Evolutionary conservation across 768 basidiomycete species (phyloP).

Genomic region (Boletellus sp.): DNA sequence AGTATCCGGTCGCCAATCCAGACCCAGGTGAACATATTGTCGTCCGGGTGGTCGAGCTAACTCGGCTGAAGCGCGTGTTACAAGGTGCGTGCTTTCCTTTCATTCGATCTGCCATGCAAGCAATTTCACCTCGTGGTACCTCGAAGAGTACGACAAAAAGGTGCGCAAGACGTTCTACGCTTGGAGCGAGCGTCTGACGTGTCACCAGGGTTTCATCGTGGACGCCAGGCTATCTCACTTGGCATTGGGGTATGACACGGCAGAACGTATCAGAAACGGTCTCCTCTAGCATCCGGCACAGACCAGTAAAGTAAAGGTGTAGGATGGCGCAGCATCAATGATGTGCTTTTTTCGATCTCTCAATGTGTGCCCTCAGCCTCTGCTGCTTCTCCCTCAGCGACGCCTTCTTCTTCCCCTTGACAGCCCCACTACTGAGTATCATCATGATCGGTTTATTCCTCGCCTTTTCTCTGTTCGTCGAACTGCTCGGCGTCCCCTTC

Average conservation of each 20-base stretch:
- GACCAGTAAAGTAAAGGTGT: background rate
- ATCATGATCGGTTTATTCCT: conserved; percentile 96
- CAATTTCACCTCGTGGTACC: background rate
- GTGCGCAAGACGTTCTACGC: conserved; percentile 30
- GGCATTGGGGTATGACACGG: conserved; percentile 65
- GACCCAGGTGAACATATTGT: conserved; percentile 87
- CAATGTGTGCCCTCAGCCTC: conserved; percentile 72
- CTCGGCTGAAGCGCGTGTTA: conserved; percentile 58
- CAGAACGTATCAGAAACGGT: conserved; percentile 35
- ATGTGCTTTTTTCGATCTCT: conserved; percentile 55
- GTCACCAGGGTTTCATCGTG: conserved; percentile 52
- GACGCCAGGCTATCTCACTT: conserved; percentile 80
- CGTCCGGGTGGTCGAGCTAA: conserved; percentile 64
- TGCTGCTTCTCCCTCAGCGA: conserved; percentile 79
- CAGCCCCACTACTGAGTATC: conserved; percentile 73
- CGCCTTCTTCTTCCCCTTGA: conserved; percentile 81
- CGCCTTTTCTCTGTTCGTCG: conserved; percentile 89
- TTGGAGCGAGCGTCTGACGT: background rate
- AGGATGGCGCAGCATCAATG: conserved; percentile 16
- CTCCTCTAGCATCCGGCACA: conserved; percentile 14
- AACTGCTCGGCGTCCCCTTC: conserved; percentile 75
- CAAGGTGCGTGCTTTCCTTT: conserved; percentile 51
- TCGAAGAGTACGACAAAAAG: conserved; percentile 55
- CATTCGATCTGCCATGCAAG: background rate
- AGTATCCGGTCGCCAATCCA: conserved; percentile 68